Evolutionary conservation across 2,329 filamentous ascomycete genomes (phyloP), one percentile per base, ranked within the genome.

Genomic region (Beauveria asiatica): DNA sequence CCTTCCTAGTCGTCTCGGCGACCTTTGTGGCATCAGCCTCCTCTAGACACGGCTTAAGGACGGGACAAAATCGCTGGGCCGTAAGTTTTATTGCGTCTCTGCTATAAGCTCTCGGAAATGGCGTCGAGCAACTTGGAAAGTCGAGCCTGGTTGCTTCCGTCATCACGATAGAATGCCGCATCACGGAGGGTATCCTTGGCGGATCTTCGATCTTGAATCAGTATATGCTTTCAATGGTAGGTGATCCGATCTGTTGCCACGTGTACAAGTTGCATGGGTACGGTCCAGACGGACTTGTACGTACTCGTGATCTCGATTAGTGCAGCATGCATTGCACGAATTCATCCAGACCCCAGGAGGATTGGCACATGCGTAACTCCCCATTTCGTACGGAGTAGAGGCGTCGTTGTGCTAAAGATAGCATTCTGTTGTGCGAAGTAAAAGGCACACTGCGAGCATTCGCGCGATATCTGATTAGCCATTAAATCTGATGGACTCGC

Each of bases 401-500:
- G 65, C 62, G 6, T 64, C 58, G 51, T 72, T 67, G 49, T 73
- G 62, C 72, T 74, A 51, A 21, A 48, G 10, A 37, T 41, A n/a
- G 25, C 23, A 10, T 30, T 10, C 16, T 21, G 23, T 23, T 44
- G 21, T 39, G 42, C 17, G 10, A 11, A 19, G 41, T 8, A 8
- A 30, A 16, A 21, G 11, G 27, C 39, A n/a, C 1, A 17, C 23
- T n/a, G 19, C 33, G 23, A 42, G 70, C 73, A 48, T 62, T 76
- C 74, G n/a, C 69, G 65, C 3, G 76, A 61, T 13, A 76, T 64
- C 57, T 76, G 64, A 61, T 73, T 75, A 3, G 72, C 59, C 59
- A 70, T 65, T 59, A 76, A 76, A 2, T 70, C 70, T 62, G 76
- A 76, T 1, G 74, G 74, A 59, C 73, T 75, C 58, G 76, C 72